Base-by-base conservation (phyloP, 2,329 filamentous ascomycete species). In the Aureobasidium sp. region DNA sequence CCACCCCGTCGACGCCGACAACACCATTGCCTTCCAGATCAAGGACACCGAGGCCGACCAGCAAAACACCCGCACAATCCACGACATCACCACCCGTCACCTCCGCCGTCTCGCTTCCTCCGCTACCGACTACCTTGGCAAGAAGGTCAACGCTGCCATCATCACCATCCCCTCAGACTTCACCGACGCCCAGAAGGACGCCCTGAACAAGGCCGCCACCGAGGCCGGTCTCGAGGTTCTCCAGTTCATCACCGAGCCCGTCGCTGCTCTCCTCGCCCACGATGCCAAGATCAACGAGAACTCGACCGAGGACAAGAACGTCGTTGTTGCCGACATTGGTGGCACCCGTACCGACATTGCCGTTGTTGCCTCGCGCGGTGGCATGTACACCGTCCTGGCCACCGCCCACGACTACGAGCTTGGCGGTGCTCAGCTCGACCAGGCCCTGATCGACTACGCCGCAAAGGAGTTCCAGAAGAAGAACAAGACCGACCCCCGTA, bases 391-490 rank as follows among this genome's bases (percentile, higher is more conserved):
- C 63, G 86, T 96, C 68, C 82, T 99, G 61, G 91, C 94, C 21
- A 95, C 93, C 13, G 85, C 88, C 31, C 94, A 97, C 78, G 94
- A 99, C 79, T 96, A 95, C 77, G 92, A 97, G 71, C 89, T 93
- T 67, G 86, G 89, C 60, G 94, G 94, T 70, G 81, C 84, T 37
- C 86, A 91, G 66, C 81, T 99, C 61, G 94, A 99, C 78, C 84
- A 94, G 73, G 88, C 93, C 53, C 82, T 99, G 62, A 89, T 96
- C 73, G 93, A 99, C 73, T 87, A 96, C 80, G 96, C 97, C 68
- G 89, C 93, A 68, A 99, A 99, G 82, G 94, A 99, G 77, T 99
- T 99, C 78, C 83, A 94, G 71, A 97, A 99, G 84, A 96, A 95
- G 82, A 84, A 97, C 83, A 87, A 86, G 78, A 84, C 84, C 61